Evolutionary conservation across 1,139 yeast genomes (phyloP).

Genomic region (Yamadazyma spencermartinsiae): DNA sequence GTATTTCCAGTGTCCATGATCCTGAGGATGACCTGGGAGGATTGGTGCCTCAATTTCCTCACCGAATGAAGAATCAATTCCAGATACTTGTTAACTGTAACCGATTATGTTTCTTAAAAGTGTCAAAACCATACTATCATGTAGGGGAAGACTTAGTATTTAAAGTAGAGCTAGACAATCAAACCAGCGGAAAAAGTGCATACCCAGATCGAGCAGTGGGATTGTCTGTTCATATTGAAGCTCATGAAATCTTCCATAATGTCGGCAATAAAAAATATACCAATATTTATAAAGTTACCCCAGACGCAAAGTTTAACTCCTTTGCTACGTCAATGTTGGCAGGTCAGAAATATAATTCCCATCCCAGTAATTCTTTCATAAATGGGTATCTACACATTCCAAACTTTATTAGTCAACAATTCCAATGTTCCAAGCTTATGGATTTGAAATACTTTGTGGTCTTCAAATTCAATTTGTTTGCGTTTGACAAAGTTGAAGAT

Average conservation of each 20-base stretch:
- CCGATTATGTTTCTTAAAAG: conserved; percentile 33
- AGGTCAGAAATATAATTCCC: conserved; percentile 10
- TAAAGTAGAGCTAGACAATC: conserved; percentile 24
- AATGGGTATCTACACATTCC: conserved; percentile 37
- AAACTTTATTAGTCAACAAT: conserved; percentile 33
- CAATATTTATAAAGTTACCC: conserved; percentile 40
- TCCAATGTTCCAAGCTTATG: conserved; percentile 38
- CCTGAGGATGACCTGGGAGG: conserved; percentile 16
- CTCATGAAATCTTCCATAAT: conserved; percentile 38
- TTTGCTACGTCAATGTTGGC: conserved; percentile 32
- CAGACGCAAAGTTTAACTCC: conserved; percentile 35
- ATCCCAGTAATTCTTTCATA: conserved; percentile 16
- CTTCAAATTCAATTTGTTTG: conserved; percentile 38
- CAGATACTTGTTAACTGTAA: conserved; percentile 37
- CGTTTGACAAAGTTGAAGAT: conserved; percentile 19
- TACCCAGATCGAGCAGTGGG: conserved; percentile 32
- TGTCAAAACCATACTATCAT: conserved; percentile 48
- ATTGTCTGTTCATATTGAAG: conserved; percentile 36
- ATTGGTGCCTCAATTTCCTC: conserved; percentile 30
- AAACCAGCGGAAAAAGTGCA: conserved; percentile 19
- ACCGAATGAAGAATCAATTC: conserved; percentile 37
- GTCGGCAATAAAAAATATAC: conserved; percentile 17
- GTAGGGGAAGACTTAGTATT: conserved; percentile 51
- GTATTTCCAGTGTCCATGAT: conserved; percentile 20
- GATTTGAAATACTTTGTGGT: conserved; percentile 39